Conservation (phyloP, 441 rosid species). For the Croton setiger region DNA sequence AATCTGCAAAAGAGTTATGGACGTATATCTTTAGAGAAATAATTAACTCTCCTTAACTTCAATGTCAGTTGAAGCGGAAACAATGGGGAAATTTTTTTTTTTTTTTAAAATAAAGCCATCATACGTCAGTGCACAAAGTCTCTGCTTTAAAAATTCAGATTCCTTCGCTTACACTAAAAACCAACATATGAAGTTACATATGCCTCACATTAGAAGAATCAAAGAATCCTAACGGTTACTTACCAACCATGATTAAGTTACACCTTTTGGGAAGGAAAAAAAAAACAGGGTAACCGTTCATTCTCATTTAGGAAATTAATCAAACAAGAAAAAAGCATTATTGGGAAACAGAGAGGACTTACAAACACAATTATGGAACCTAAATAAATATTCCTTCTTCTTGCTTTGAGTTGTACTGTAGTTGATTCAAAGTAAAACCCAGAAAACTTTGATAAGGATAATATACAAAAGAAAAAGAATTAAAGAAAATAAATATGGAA, state of each 20-base stretch:
- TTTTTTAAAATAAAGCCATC: neutral
- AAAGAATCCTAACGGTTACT: neutral
- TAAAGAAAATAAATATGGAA: constrained; percentile 19
- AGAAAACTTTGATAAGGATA: neutral
- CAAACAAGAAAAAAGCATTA: neutral
- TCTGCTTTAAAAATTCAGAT: neutral
- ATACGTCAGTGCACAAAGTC: neutral
- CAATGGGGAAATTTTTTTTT: neutral
- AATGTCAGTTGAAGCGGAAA: constrained; percentile 18
- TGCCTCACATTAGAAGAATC: neutral
- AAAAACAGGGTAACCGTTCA: neutral
- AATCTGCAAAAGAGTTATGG: constrained; percentile 17
- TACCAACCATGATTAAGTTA: neutral
- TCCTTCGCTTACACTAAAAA: constrained; percentile 8
- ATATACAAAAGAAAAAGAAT: neutral
- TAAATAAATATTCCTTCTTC: neutral
- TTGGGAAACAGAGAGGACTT: neutral
- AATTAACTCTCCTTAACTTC: constrained; percentile 2
- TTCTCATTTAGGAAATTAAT: neutral
- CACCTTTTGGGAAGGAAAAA: neutral
- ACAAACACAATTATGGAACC: neutral
- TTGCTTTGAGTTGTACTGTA: neutral
- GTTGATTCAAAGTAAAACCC: constrained; percentile 7
- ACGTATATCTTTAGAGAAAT: neutral
- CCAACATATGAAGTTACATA: neutral